phyloP scores from a whole-genome alignment of 1,284 basidiomycete genomes.

The Salmacisia buchloeana region DNA sequence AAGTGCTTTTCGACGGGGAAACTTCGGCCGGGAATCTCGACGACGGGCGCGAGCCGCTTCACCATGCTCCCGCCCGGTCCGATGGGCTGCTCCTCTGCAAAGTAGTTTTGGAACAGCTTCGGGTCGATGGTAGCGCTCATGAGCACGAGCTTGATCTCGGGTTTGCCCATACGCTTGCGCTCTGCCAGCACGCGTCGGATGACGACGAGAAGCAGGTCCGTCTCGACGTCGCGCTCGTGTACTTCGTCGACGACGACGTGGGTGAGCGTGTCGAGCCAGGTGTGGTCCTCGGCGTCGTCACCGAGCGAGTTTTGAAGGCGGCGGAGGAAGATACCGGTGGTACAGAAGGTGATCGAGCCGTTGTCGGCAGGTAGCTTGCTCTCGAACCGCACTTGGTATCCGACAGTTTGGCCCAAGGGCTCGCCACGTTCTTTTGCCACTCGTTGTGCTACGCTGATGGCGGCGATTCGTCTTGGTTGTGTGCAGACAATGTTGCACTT shows the following conservation, averaged over 20 bases:
- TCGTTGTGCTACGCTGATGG: constrained; percentile 85
- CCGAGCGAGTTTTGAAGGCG: constrained; percentile 72
- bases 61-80: constrained; percentile 9
- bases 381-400: constrained; percentile 92
- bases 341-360: constrained; percentile 84
- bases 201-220: constrained; percentile 83
- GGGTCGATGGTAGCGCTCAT: constrained; percentile 97
- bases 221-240: constrained; percentile 92
- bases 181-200: constrained; percentile 78
- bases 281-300: constrained; percentile 27
- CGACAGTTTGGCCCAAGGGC: constrained; percentile 66
- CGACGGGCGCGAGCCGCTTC: constrained; percentile 62
- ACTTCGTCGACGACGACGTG: constrained; percentile 94
- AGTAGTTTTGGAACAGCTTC: constrained; percentile 80
- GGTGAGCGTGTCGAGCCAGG: constrained; percentile 70
- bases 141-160: constrained; percentile 79
- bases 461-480: constrained; percentile 85
- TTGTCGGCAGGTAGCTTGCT: constrained; percentile 71
- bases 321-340: constrained; percentile 84
- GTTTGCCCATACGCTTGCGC: constrained; percentile 63
- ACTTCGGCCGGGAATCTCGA: constrained; percentile 84
- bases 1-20: constrained; percentile 79
- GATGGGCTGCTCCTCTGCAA: constrained; percentile 56
- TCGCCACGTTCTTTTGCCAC: constrained; percentile 86
- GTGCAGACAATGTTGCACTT: constrained; percentile 88